phyloP scores from a whole-genome alignment of 2,329 filamentous ascomycete genomes.

The Alternaria gaisen region DNA sequence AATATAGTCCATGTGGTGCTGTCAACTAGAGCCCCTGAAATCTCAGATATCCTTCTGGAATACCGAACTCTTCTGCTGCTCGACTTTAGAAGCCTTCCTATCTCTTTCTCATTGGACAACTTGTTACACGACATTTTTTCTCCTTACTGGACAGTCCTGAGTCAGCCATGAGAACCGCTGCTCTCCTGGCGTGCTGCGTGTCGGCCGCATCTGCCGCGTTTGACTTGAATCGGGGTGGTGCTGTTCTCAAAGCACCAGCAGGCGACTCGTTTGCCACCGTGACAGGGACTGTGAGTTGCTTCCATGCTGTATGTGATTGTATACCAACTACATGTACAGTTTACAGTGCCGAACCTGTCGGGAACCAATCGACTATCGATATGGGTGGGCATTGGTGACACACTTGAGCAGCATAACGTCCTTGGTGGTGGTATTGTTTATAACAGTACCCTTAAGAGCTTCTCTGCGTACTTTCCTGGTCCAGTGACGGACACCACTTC shows the following conservation, averaged over 20 bases:
- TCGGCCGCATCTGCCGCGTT: constrained; percentile 32
- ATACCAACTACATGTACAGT: constrained; percentile 8
- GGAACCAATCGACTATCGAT: constrained; percentile 33
- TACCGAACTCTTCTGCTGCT: constrained; percentile 4
- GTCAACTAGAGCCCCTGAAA: constrained; percentile 7
- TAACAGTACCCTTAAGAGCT: constrained; percentile 31
- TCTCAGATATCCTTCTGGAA: constrained; percentile 15
- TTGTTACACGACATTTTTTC: not conserved
- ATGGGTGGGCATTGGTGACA: constrained; percentile 38
- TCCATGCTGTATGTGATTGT: not conserved
- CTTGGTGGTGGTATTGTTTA: constrained; percentile 34
- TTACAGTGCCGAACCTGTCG: constrained; percentile 31
- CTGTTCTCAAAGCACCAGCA: constrained; percentile 36
- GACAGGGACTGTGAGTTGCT: constrained; percentile 23
- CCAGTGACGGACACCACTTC: constrained; percentile 28
- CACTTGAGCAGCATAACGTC: constrained; percentile 30
- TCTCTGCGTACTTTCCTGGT: constrained; percentile 32
- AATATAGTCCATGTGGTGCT: constrained; percentile 22
- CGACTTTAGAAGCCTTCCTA: constrained; percentile 1
- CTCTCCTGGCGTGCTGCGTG: constrained; percentile 19
- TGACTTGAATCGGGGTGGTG: constrained; percentile 35
- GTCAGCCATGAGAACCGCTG: constrained; percentile 23
- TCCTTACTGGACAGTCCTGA: not conserved
- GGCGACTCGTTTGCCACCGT: constrained; percentile 34
- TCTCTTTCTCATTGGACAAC: constrained; percentile 6